Percentiles rank a stretch among this genome's conserved stretches.
Evolutionary conservation across 129 eudicot species (phyloP).

Genomic region (Erigeron canadensis): DNA sequence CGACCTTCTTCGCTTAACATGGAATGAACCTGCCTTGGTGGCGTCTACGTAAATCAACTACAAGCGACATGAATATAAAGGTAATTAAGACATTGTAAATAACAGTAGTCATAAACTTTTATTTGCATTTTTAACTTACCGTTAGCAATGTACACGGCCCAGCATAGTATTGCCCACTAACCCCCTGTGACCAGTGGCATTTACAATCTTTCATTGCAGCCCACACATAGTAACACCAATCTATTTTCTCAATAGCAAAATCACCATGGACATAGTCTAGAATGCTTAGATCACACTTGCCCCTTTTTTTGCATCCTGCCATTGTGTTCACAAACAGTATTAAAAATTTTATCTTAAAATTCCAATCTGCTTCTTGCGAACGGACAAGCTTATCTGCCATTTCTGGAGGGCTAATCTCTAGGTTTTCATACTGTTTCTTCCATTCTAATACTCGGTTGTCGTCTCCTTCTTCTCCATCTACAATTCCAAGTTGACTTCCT

Average conservation of each 20-base stretch:
- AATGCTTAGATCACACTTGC: not conserved
- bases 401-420: too few species aligned
- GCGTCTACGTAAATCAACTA: not conserved
- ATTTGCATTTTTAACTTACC: too few species aligned
- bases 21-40: not conserved
- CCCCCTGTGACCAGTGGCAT: not conserved
- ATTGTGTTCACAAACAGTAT: not conserved
- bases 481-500: too few species aligned
- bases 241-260: not conserved
- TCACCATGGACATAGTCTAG: not conserved
- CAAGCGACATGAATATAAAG: too few species aligned
- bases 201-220: not conserved
- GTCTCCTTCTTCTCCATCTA: too few species aligned
- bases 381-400: not conserved
- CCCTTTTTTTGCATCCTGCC: not conserved
- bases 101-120: too few species aligned
- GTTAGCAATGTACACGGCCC: not conserved
- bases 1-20: not conserved
- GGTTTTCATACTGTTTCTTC: too few species aligned
- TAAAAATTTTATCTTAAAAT: not conserved
- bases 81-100: too few species aligned
- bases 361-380: not conserved
- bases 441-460: too few species aligned
- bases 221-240: not conserved
- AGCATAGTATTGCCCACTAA: not conserved